phyloP scores from a whole-genome alignment of 202 grass and related monocot genomes.

The Zizania palustris region DNA sequence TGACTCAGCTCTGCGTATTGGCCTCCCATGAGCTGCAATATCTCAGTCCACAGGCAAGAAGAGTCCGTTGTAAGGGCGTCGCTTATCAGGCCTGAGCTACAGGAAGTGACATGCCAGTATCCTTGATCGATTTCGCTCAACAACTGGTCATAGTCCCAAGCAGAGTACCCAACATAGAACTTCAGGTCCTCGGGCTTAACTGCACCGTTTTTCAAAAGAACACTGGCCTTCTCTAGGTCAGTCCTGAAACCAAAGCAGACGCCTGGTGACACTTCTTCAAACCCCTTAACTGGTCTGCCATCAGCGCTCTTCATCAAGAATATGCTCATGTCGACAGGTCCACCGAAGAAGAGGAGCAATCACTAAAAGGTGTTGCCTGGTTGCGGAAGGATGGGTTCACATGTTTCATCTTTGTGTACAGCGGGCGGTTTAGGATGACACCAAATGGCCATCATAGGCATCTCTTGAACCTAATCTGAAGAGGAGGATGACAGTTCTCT shows the following conservation, averaged over 20 bases:
- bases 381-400: constrained; percentile 53
- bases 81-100: constrained; percentile 64
- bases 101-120: constrained; percentile 87
- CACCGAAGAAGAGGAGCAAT: constrained; percentile 80
- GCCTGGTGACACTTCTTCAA: constrained; percentile 69
- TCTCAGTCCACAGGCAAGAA: constrained; percentile 69
- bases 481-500: constrained; percentile 83
- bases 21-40: constrained; percentile 85
- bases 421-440: constrained; percentile 80
- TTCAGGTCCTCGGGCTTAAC: constrained; percentile 67
- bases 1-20: constrained; percentile 78
- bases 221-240: constrained; percentile 58
- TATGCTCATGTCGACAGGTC: constrained; percentile 70
- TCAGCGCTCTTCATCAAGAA: constrained; percentile 58
- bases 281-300: constrained; percentile 52
- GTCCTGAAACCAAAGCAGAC: constrained; percentile 65
- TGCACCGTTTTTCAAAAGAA: constrained; percentile 52
- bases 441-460: constrained; percentile 65
- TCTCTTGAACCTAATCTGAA: constrained; percentile 67
- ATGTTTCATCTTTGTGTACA: constrained; percentile 77
- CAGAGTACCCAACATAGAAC: constrained; percentile 78
- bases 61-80: constrained; percentile 41
- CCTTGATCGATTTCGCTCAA: constrained; percentile 68
- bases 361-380: constrained; percentile 49
- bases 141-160: constrained; percentile 82